Conservation (phyloP, 768 basidiomycete species). For the Galerina sulciceps region DNA sequence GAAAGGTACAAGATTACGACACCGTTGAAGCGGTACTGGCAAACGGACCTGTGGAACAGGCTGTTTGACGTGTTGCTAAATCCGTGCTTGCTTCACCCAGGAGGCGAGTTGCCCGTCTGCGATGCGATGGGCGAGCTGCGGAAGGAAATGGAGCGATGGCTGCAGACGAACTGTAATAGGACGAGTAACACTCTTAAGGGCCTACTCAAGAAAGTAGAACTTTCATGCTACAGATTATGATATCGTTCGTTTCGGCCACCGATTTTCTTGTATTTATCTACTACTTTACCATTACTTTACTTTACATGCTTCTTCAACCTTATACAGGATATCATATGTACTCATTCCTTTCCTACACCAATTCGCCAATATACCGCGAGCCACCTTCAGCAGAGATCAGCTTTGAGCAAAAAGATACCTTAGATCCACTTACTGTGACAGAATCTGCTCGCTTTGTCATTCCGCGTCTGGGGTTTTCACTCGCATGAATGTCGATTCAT, state of each 20-base stretch:
- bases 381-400: too few relatives aligned
- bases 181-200: conserved; percentile 81
- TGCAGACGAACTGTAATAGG: conserved; percentile 86
- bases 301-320: conserved; percentile 3
- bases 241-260: conserved; percentile 6
- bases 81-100: conserved; percentile 60
- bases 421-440: too few relatives aligned
- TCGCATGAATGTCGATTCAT: too few relatives aligned
- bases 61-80: conserved; percentile 90
- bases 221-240: conserved; percentile 47
- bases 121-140: conserved; percentile 69
- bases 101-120: conserved; percentile 71
- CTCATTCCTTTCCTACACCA: not conserved
- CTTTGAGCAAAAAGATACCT: too few relatives aligned
- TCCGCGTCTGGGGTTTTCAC: too few relatives aligned
- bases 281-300: conserved; percentile 15
- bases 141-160: conserved; percentile 85
- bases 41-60: conserved; percentile 81
- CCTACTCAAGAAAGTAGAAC: conserved; percentile 80
- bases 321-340: conserved; percentile 3
- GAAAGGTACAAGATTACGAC: conserved; percentile 67
- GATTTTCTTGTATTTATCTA: conserved; percentile 17
- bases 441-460: too few relatives aligned
- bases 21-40: conserved; percentile 95
- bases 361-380: too few relatives aligned